phyloP scores from a whole-genome alignment of 306 rosid species.

The Vigna unguiculata region DNA sequence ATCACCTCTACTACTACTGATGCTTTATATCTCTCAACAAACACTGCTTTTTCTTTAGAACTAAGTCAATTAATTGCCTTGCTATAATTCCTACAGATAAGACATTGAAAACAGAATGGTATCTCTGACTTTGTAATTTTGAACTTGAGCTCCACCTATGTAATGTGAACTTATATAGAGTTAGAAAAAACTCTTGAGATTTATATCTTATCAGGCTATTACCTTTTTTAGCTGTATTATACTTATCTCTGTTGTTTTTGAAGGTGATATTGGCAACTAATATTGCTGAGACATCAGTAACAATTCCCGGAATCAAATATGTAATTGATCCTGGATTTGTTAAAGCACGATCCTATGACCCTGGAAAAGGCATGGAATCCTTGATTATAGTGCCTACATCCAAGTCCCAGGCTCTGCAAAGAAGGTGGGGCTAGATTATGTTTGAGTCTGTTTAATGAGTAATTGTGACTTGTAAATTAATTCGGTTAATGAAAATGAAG shows the following conservation, averaged over 20 bases:
- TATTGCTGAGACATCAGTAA: slow-evolving; percentile 93
- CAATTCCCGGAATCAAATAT: slow-evolving; percentile 94
- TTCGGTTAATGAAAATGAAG: slow-evolving; percentile 36
- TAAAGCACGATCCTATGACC: slow-evolving; percentile 94
- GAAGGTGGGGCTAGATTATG: slow-evolving; percentile 64
- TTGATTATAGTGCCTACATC: slow-evolving; percentile 80
- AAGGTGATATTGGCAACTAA: slow-evolving; percentile 95
- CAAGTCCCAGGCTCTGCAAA: slow-evolving; percentile 93
- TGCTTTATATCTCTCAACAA: slow-evolving; percentile 11
- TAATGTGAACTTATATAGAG: slow-evolving; percentile 9
- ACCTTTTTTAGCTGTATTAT: slow-evolving; percentile 33
- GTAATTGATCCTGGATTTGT: slow-evolving; percentile 96
- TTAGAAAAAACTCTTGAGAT: slow-evolving; percentile 1
- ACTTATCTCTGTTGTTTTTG: slow-evolving; percentile 36
- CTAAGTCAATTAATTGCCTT: slow-evolving; percentile 22
- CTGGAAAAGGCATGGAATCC: slow-evolving; percentile 87
- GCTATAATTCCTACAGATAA: slow-evolving; percentile 7
- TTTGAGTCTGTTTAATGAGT: slow-evolving; percentile 31
- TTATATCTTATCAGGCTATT: slow-evolving; percentile 25
- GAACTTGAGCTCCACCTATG: slow-evolving; percentile 5
- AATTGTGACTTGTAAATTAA: slow-evolving; percentile 25
- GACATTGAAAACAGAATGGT: too few relatives aligned
- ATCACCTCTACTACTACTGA: not conserved
- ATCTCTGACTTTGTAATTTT: slow-evolving; percentile 11
- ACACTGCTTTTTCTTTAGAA: slow-evolving; percentile 6